phyloP scores from a whole-genome alignment of 2,329 filamentous ascomycete species.

The Didymella arachidicola region DNA sequence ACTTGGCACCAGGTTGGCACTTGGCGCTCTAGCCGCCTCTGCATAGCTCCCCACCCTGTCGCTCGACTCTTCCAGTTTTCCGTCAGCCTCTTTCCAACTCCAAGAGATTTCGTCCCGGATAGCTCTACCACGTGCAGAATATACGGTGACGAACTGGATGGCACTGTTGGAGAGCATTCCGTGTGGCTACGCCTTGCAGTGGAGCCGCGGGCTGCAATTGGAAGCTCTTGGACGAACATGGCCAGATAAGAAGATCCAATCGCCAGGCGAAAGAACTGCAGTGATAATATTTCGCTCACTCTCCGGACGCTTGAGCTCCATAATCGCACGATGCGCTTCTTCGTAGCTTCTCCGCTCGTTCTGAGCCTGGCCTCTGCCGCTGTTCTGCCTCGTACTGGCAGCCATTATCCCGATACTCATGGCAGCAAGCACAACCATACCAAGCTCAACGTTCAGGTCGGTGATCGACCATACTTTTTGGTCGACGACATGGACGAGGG shows the following conservation, averaged over 20 bases:
- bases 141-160: constrained; percentile 29
- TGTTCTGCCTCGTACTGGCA: constrained; percentile 30
- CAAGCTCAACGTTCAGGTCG: constrained; percentile 47
- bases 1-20: constrained; percentile 19
- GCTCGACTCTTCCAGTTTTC: constrained; percentile 14
- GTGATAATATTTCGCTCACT: constrained; percentile 24
- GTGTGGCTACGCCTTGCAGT: constrained; percentile 18
- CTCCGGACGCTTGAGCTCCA: constrained; percentile 11
- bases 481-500: constrained; percentile 51
- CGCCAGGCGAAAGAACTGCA: constrained; percentile 24
- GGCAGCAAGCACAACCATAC: constrained; percentile 20
- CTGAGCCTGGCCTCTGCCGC: constrained; percentile 40
- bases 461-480: constrained; percentile 48
- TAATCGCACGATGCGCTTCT: constrained; percentile 38
- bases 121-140: constrained; percentile 39
- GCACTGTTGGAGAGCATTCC: constrained; percentile 21
- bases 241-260: constrained; percentile 36
- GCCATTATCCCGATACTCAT: constrained; percentile 28
- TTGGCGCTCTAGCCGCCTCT: constrained; percentile 18
- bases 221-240: constrained; percentile 8
- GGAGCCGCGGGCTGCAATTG: constrained; percentile 19
- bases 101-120: constrained; percentile 21
- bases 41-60: constrained; percentile 14
- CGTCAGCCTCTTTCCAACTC: constrained; percentile 16
- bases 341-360: constrained; percentile 38